Percentiles rank a stretch among this genome's conserved stretches.
Evolutionary conservation across 805 yeast species (phyloP).

Genomic region (Starmera caribaea): DNA sequence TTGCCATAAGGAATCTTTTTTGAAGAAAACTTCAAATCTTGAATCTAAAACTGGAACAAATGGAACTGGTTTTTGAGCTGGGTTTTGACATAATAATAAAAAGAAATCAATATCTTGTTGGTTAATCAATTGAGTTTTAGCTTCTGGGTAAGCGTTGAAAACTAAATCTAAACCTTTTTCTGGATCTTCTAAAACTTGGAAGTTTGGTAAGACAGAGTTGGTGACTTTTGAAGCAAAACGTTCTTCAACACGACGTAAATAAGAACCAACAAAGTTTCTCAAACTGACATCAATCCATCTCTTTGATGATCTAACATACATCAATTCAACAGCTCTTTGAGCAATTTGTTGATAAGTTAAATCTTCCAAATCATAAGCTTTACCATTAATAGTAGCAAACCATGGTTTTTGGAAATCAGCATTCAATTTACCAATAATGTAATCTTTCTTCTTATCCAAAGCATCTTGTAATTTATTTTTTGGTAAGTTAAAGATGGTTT

Average conservation of each 20-base stretch:
- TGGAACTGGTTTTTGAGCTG: conserved; percentile 94
- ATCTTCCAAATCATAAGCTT: conserved; percentile 84
- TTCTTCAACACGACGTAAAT: conserved; percentile 92
- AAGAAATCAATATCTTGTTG: conserved; percentile 95
- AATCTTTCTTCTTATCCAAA: conserved; percentile 71
- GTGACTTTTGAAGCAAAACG: conserved; percentile 61
- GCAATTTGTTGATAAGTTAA: conserved; percentile 95
- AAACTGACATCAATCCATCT: conserved; percentile 86
- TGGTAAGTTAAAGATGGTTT: conserved; percentile 84
- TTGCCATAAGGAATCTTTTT: conserved; percentile 99
- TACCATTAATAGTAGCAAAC: conserved; percentile 70
- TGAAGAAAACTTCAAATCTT: conserved; percentile 91
- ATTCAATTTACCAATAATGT: conserved; percentile 77
- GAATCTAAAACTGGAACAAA: conserved; percentile 93
- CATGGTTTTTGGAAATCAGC: conserved; percentile 97
- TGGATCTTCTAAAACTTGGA: conserved; percentile 60
- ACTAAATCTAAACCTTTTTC: conserved; percentile 47
- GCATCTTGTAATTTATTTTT: conserved; percentile 80
- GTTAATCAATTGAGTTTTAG: conserved; percentile 73
- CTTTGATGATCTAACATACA: conserved; percentile 66
- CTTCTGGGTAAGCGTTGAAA: conserved; percentile 61
- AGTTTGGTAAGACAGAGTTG: conserved; percentile 68
- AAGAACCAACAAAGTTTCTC: conserved; percentile 80
- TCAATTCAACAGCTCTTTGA: conserved; percentile 74
- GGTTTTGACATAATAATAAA: conserved; percentile 72